Conservation (phyloP, 345 rosid genomes). For the Citrus sinensis region DNA sequence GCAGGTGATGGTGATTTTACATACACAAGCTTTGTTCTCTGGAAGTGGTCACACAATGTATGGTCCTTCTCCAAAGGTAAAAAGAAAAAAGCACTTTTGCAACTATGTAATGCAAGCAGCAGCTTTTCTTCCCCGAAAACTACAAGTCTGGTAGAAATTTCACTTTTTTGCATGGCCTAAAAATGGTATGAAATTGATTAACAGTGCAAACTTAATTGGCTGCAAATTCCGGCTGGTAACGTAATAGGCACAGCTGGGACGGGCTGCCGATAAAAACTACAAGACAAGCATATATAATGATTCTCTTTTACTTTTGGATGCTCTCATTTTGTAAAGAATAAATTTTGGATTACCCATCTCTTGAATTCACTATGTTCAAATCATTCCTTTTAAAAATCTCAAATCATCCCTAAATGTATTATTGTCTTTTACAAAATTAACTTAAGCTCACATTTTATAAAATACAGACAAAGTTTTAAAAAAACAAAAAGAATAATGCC, state of each 20-base stretch:
- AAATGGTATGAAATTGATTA: not conserved
- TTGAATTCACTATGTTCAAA: too few relatives aligned
- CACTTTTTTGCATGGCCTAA: not conserved
- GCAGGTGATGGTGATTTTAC: constrained; percentile 18
- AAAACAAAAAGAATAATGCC: too few relatives aligned
- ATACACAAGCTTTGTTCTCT: not conserved
- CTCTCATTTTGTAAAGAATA: too few relatives aligned
- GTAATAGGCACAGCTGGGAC: not conserved
- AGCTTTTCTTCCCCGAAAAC: not conserved
- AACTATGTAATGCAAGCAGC: not conserved
- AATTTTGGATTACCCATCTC: too few relatives aligned
- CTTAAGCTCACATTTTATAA: too few relatives aligned
- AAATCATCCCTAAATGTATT: too few relatives aligned
- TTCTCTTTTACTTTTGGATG: not conserved
- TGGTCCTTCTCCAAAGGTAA: constrained; percentile 3
- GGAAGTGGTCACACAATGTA: not conserved
- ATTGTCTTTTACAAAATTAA: too few relatives aligned
- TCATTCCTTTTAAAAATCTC: too few relatives aligned
- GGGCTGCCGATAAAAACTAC: not conserved
- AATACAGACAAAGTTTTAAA: too few relatives aligned
- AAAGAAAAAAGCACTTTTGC: not conserved
- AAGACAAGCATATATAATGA: not conserved
- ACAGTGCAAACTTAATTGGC: not conserved
- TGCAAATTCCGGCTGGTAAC: not conserved
- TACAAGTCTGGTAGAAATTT: not conserved